Conservation (phyloP, 2,329 filamentous ascomycete genomes). For the Talaromyces funiculosus region DNA sequence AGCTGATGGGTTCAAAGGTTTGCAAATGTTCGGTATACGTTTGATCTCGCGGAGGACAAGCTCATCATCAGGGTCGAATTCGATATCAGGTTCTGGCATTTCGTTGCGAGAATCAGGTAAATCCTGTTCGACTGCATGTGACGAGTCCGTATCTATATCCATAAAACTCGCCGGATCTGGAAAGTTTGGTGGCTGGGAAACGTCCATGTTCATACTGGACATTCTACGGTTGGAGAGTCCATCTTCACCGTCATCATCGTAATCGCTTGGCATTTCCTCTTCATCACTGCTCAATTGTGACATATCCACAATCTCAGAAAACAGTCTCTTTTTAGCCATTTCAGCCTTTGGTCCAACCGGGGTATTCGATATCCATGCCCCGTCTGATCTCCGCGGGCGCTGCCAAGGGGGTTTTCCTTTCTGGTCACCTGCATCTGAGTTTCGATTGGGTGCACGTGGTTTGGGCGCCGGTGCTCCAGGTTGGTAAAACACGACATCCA, state of each 20-base stretch:
- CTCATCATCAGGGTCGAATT: constrained; percentile 12
- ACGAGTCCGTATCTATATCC: constrained; percentile 7
- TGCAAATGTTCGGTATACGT: constrained; percentile 35
- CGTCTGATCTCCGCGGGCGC: neutral
- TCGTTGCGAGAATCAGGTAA: constrained; percentile 3
- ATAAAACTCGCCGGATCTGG: neutral
- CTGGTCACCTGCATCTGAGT: neutral
- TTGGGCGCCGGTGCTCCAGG: neutral
- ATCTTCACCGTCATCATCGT: constrained; percentile 28
- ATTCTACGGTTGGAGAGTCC: neutral
- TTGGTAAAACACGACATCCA: neutral
- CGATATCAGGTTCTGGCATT: neutral
- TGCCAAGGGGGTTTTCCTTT: neutral
- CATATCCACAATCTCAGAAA: constrained; percentile 51
- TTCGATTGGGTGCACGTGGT: neutral
- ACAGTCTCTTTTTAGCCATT: constrained; percentile 50
- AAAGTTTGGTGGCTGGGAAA: neutral
- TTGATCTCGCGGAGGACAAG: constrained; percentile 17
- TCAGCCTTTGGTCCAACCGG: constrained; percentile 46
- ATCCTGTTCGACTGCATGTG: neutral
- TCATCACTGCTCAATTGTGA: constrained; percentile 34
- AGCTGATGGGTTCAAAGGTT: constrained; percentile 37
- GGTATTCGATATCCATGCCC: neutral
- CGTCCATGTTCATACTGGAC: neutral
- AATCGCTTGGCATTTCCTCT: constrained; percentile 18